Conservation (phyloP, 306 rosid genomes). For the Cucumis cinereus region DNA sequence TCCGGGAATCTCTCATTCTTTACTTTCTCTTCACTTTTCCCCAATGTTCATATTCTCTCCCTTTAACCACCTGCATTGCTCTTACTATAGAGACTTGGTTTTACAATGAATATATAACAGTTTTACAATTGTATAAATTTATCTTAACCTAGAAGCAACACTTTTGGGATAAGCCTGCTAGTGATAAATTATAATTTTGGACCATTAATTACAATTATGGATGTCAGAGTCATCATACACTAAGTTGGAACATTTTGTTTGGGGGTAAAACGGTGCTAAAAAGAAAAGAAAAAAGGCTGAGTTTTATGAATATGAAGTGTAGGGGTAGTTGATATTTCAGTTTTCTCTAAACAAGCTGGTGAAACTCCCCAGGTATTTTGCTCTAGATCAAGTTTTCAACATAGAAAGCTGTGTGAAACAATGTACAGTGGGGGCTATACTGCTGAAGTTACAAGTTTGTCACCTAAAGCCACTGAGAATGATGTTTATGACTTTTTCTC, state of each 20-base stretch:
- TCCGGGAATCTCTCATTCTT: background rate
- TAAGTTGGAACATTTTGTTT: slow-evolving; percentile 4
- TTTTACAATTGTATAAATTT: background rate
- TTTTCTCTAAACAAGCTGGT: slow-evolving; percentile 7
- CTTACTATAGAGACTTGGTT: background rate
- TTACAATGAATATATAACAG: background rate
- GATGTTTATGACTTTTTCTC: slow-evolving; percentile 61
- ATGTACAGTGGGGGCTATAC: slow-evolving; percentile 66
- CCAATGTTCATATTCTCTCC: background rate
- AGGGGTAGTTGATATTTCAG: background rate
- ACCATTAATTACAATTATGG: background rate
- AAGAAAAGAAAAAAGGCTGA: slow-evolving; percentile 9
- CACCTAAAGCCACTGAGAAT: slow-evolving; percentile 59
- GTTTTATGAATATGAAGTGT: background rate
- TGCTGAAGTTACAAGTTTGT: slow-evolving; percentile 64
- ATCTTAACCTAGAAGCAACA: background rate
- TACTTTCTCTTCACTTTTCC: background rate
- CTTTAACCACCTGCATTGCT: background rate
- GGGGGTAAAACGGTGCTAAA: background rate
- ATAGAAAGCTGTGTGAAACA: slow-evolving; percentile 15
- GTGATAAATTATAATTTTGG: background rate
- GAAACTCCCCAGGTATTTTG: background rate
- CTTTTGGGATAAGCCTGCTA: background rate
- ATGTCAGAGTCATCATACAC: slow-evolving; percentile 9
- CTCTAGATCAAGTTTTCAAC: background rate